These are phyloP conservation scores for Colletotrichum ledebouriae DNA, from an alignment of 2,329 filamentous ascomycete species.

Conservation along the genomic window DNA sequence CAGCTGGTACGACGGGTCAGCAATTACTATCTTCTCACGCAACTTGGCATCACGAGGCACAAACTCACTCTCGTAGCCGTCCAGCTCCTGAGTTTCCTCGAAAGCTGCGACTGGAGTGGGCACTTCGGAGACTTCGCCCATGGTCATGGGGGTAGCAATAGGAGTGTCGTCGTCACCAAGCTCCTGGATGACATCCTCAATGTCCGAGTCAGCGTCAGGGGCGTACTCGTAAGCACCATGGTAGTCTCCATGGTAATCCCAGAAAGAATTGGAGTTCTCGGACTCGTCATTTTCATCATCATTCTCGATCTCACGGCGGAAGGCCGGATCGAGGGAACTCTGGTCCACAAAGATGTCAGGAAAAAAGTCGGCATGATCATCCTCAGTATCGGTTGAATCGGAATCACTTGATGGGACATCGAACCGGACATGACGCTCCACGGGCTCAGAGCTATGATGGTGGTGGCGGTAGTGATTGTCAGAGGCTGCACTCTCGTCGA, in stretches of 20 bases:
- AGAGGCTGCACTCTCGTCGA: constrained; percentile 59
- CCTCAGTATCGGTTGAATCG: constrained; percentile 73
- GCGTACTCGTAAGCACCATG: constrained; percentile 60
- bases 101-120: constrained; percentile 50
- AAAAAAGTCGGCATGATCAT: constrained; percentile 75
- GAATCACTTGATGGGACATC: constrained; percentile 76
- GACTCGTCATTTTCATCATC: constrained; percentile 69
- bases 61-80: constrained; percentile 72
- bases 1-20: constrained; percentile 56
- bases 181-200: constrained; percentile 55
- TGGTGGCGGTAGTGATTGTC: constrained; percentile 54
- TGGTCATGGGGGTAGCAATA: constrained; percentile 56
- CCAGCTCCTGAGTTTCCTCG: constrained; percentile 60
- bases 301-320: constrained; percentile 80
- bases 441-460: constrained; percentile 33
- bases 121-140: constrained; percentile 44
- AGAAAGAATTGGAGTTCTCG: constrained; percentile 71
- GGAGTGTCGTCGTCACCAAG: constrained; percentile 58
- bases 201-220: constrained; percentile 55
- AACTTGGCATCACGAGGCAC: constrained; percentile 21
- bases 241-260: constrained; percentile 70
- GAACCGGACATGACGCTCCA: constrained; percentile 80
- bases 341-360: constrained; percentile 85
- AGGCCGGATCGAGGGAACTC: constrained; percentile 77
- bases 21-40: constrained; percentile 23